A percentile compares a stretch with the other conserved stretches of the same genome.
Conservation (phyloP, 768 basidiomycete genomes). For the Serendipita sp. region DNA sequence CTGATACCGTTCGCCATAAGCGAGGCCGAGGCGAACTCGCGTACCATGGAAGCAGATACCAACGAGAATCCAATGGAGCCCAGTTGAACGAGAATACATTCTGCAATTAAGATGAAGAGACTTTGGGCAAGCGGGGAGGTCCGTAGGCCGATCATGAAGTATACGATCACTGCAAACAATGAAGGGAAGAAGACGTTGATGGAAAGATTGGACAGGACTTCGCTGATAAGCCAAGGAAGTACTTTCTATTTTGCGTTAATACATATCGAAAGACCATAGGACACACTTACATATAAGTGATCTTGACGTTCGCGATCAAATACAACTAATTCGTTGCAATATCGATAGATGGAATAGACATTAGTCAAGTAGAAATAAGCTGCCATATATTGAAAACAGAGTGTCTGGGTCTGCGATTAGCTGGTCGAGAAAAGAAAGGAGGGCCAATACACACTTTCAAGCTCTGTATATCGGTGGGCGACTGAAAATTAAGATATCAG, state of each 20-base stretch:
- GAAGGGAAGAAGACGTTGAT: conserved; percentile 22
- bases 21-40: conserved; percentile 21
- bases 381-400: conserved; percentile 18
- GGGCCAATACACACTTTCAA: conserved; percentile 15
- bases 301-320: conserved; percentile 33
- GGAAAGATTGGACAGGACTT: conserved; percentile 24
- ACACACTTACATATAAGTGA: conserved; percentile 9
- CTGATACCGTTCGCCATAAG: conserved; percentile 19
- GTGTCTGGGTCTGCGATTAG: conserved; percentile 15
- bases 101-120: conserved; percentile 22
- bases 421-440: neutral
- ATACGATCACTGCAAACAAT: conserved; percentile 15
- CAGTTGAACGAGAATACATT: conserved; percentile 18
- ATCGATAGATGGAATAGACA: conserved; percentile 21
- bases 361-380: conserved; percentile 20
- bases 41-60: conserved; percentile 17
- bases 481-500: conserved; percentile 9
- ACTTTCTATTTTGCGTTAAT: conserved; percentile 12
- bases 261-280: too few relatives aligned
- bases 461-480: conserved; percentile 23
- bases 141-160: conserved; percentile 22
- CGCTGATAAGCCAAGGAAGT: conserved; percentile 24
- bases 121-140: conserved; percentile 23
- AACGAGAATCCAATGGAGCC: conserved; percentile 18
- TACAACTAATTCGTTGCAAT: conserved; percentile 24